Base-by-base conservation (phyloP, 805 yeast species). In the Ogataea trehaloabstinens region DNA sequence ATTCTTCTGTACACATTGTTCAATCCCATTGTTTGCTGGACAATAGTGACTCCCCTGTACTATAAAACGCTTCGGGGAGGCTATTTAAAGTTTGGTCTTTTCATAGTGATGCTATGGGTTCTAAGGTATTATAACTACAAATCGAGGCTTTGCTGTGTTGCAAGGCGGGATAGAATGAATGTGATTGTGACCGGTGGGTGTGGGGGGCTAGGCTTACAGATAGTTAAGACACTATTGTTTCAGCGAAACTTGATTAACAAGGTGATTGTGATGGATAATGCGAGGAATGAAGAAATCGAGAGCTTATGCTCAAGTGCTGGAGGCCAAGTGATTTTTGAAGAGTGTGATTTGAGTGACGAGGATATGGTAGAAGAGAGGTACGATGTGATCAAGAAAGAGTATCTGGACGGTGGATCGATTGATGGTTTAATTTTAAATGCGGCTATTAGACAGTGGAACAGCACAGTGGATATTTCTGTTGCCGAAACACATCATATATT, bases 171-270 rank as follows among this genome's bases (percentile, higher is more conserved):
- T 34, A 5, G 21, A 4, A 36, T 31, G 8, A 34, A 54, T 19
- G 69, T 71, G 2, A 32, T 74, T 19, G 56, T 74, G 5, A 74
- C 80, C 0, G 82, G 82, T 0, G 81, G 80, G 0, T 59, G 73
- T 12, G 48, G 55, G 22, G 81, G 82, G 0, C 54, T 76, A n/a
- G 82, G 82, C 0, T 45, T 50, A 2, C 70, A 65, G 33, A 49
- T 73, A 4, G 70, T 64, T 3, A 46, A 48, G 24, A 33, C 18
- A 15, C 45, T 73, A 13, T 10, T 20, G 8, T 10, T 20, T 17
- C 28, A 12, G 6, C 18, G 13, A 5, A 19, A n/a, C 31, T 22
- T 35, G 35, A 29, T 18, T 22, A 15, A 20, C 22, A 29, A 21
- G 16, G 31, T 46, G 6, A 41, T 34, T 21, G 40, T 47, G 30